Base-by-base conservation (phyloP, 2,329 filamentous ascomycete species). In the Aspergillus niger region DNA sequence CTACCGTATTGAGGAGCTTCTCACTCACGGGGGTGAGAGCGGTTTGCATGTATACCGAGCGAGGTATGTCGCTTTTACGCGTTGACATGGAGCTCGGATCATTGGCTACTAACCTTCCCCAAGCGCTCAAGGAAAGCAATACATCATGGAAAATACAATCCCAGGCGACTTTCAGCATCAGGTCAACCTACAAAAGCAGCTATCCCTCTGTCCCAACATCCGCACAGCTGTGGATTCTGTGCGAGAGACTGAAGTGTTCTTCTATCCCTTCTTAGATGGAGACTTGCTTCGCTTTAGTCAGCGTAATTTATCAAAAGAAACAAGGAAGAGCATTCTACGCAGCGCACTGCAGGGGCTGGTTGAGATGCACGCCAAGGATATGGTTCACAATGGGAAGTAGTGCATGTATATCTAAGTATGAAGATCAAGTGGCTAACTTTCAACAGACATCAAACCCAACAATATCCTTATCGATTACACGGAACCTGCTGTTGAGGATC, bases 81-180 rank as follows among this genome's bases (percentile, higher is more conserved):
- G 20, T 20, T 20, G 20, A 20, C 20, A 20, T 20, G 20, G 20
- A 20, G 20, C 20, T 20, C 20, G 20, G 20, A 20, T 20, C 20
- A 20, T 20, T 20, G 20, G 20, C 20, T 20, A 20, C 20, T 20
- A 20, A 20, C 20, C 20, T 20, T 20, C 20, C 20, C 20, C 20
- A 20, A 20, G 20, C 20, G 20, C 20, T 20, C 20, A 20, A 20
- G 20, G 2, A 20, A 20, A 24, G 8, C 36, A 52, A 5, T 58
- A 58, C 22, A 32, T 55, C 24, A 2, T 59, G 6, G 57, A 62
- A 38, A 67, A 73, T 53, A 65, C 72, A 60, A 69, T 72, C 30
- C 62, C 58, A 32, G 72, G 72, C 5, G 69, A 73, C 17, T 70
- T 73, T 32, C 69, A 72, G 8, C 74, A 75, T 44, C 71, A 74